These are phyloP conservation scores for Entophlyctis luteolus DNA, from an alignment of 192 early-diverging fungal species.

Conservation along the genomic window DNA sequence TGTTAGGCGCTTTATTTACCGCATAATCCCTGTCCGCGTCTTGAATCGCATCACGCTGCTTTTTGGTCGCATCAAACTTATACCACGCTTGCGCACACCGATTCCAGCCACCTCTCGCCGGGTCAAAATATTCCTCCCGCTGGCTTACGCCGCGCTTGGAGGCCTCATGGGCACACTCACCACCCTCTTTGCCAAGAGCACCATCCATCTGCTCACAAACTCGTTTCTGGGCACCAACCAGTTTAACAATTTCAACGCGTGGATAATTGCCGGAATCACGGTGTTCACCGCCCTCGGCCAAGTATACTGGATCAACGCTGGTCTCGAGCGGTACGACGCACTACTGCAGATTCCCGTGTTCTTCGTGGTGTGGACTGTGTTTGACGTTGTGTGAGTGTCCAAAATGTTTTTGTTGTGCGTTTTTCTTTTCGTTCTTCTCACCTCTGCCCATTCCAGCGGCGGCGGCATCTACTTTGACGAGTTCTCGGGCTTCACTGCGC, in stretches of 20 bases:
- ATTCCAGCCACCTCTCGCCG: conserved; percentile 43
- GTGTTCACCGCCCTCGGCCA: conserved; percentile 69
- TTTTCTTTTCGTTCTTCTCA: not conserved
- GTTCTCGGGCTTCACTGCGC: conserved; percentile 58
- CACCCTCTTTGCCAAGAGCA: conserved; percentile 78
- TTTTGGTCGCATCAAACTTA: conserved; percentile 12
- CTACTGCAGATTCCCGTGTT: conserved; percentile 79
- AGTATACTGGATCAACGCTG: conserved; percentile 82
- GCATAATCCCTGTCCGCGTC: no score
- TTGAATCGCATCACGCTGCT: not conserved
- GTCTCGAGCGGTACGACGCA: conserved; percentile 72
- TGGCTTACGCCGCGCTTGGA: conserved; percentile 70
- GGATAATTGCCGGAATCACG: conserved; percentile 66
- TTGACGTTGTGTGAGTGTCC: conserved; percentile 60
- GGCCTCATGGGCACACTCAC: conserved; percentile 74
- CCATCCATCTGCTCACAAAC: conserved; percentile 65
- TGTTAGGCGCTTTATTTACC: no score
- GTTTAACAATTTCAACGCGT: conserved; percentile 61
- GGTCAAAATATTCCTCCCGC: conserved; percentile 58
- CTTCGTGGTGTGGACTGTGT: conserved; percentile 74
- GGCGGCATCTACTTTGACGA: conserved; percentile 79
- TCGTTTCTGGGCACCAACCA: conserved; percentile 70
- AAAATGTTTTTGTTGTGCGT: not conserved
- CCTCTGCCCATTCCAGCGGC: conserved; percentile 30
- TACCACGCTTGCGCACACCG: conserved; percentile 44